Evolutionary conservation across 441 rosid species (phyloP).

Genomic region (California macrophylla): DNA sequence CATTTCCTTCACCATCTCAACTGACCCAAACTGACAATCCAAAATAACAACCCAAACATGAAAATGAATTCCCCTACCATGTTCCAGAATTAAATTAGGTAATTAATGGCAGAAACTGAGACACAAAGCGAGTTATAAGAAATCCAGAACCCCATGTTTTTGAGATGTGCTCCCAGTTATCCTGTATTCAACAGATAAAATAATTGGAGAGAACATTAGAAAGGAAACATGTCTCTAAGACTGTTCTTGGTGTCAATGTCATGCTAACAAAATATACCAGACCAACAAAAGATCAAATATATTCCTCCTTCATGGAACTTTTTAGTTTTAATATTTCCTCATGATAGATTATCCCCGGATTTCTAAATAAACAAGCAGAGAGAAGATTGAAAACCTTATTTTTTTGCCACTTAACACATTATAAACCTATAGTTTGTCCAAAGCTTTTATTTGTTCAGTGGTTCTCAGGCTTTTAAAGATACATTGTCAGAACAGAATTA

Average conservation of each 20-base stretch:
- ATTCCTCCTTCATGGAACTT: not conserved
- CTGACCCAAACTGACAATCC: constrained; percentile 55
- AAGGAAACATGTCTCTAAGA: not conserved
- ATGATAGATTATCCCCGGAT: not conserved
- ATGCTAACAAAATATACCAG: not conserved
- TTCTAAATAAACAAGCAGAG: not conserved
- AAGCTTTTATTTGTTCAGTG: not conserved
- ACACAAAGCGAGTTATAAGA: constrained; percentile 55
- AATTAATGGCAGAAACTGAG: not conserved
- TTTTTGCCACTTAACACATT: not conserved
- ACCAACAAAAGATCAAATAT: not conserved
- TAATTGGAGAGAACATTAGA: constrained; percentile 1
- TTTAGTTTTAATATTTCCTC: not conserved
- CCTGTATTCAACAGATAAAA: constrained; percentile 30
- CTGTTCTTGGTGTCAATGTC: not conserved
- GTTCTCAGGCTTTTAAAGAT: too few species aligned
- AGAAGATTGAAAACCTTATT: not conserved
- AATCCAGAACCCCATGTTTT: constrained; percentile 69
- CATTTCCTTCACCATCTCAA: constrained; percentile 68
- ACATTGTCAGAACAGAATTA: too few species aligned
- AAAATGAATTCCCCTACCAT: not conserved
- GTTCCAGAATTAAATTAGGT: not conserved
- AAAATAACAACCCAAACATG: not conserved
- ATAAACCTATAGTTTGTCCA: not conserved
- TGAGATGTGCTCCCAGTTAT: constrained; percentile 65